Evolutionary conservation across 2,329 filamentous ascomycete genomes (phyloP).

Genomic region (Capronia coronata): DNA sequence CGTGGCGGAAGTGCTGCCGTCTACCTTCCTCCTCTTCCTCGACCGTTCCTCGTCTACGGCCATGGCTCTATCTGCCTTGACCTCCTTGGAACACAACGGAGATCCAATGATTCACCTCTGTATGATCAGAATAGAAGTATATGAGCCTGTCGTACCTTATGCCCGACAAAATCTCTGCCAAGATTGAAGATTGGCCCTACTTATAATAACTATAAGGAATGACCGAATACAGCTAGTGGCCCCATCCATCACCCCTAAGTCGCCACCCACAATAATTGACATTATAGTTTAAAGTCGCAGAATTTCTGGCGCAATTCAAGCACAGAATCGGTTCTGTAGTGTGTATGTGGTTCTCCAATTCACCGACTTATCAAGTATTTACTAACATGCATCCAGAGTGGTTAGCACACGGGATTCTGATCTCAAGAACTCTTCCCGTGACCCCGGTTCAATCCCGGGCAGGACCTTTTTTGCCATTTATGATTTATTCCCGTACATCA

Average conservation of each 20-base stretch:
- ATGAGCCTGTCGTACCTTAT: background rate
- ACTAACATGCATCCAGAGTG: too few relatives aligned
- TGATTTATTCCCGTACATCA: too few relatives aligned
- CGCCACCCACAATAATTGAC: too few relatives aligned
- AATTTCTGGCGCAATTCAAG: background rate
- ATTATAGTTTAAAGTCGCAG: too few relatives aligned
- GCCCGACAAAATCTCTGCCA: background rate
- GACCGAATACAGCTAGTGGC: too few relatives aligned
- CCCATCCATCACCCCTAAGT: too few relatives aligned
- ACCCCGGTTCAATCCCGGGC: conserved; percentile 4
- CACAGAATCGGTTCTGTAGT: background rate
- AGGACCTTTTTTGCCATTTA: background rate
- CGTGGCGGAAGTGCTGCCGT: conserved; percentile 22
- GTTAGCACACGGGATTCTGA: conserved; percentile 4
- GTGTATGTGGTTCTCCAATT: too few relatives aligned
- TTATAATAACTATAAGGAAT: too few relatives aligned
- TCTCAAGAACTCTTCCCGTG: background rate
- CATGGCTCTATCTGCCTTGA: background rate
- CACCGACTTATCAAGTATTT: too few relatives aligned
- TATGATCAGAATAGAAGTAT: background rate
- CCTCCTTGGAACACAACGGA: background rate
- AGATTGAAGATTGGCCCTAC: too few relatives aligned
- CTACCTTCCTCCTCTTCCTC: conserved; percentile 38
- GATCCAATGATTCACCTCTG: background rate
- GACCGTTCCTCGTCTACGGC: conserved; percentile 9